phyloP scores from a whole-genome alignment of 2,329 filamentous ascomycete genomes.

The Pseudopithomyces chartarum region DNA sequence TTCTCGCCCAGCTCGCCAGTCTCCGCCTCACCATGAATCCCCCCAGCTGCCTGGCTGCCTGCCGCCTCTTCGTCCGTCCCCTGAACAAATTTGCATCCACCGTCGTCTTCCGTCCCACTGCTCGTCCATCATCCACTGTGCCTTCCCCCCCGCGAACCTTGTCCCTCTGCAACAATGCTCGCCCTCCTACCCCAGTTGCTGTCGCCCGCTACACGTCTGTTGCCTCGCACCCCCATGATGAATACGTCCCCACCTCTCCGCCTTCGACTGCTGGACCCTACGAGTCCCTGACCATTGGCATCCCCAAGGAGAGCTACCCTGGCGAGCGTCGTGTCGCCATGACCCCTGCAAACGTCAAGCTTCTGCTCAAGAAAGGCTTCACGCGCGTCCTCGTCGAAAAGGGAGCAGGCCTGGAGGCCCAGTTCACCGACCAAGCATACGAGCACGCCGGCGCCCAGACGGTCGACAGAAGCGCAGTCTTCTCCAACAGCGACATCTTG shows the following conservation, averaged over 20 bases:
- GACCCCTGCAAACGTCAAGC: slow-evolving; percentile 79
- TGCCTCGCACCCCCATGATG: slow-evolving; percentile 39
- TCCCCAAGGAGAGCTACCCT: slow-evolving; percentile 78
- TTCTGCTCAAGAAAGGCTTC: slow-evolving; percentile 86
- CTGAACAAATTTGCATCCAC: slow-evolving; percentile 25
- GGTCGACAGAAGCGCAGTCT: slow-evolving; percentile 71
- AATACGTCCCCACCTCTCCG: slow-evolving; percentile 41
- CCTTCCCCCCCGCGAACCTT: slow-evolving; percentile 27
- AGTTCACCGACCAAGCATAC: slow-evolving; percentile 79
- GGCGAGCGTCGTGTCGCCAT: slow-evolving; percentile 83
- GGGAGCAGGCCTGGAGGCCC: slow-evolving; percentile 77
- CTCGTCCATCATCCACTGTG: slow-evolving; percentile 9
- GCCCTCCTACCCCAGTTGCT: slow-evolving; percentile 23
- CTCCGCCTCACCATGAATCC: slow-evolving; percentile 39
- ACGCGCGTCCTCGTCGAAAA: slow-evolving; percentile 76
- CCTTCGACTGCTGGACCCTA: slow-evolving; percentile 62
- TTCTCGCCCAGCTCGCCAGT: slow-evolving; percentile 24
- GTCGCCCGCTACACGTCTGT: slow-evolving; percentile 39
- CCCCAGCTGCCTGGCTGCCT: slow-evolving; percentile 32
- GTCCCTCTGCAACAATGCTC: slow-evolving; percentile 37
- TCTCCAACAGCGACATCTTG: slow-evolving; percentile 76
- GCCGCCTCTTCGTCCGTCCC: slow-evolving; percentile 29
- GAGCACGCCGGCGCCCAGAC: slow-evolving; percentile 77
- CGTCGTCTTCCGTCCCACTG: slow-evolving; percentile 21
- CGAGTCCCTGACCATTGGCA: slow-evolving; percentile 73